Percentiles rank a stretch among this genome's conserved stretches.
Evolutionary conservation across 2,329 filamentous ascomycete genomes (phyloP).

Genomic region (Penicillium sp.): DNA sequence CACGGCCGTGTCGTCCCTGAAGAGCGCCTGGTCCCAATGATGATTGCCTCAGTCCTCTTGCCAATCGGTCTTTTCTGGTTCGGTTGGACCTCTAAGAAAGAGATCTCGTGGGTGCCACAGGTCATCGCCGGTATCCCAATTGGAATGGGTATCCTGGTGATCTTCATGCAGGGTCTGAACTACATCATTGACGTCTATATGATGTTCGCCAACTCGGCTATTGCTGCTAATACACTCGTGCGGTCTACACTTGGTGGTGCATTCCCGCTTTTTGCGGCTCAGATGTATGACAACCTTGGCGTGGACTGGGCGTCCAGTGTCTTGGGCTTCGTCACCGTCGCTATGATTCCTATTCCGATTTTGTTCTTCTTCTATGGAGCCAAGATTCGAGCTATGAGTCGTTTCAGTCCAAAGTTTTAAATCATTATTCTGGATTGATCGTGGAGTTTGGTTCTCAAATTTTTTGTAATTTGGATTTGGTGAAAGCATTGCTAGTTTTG

Average conservation of each 20-base stretch:
- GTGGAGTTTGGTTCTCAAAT: too few relatives aligned
- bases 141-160: constrained; percentile 45
- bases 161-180: constrained; percentile 45
- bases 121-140: constrained; percentile 46
- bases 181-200: constrained; percentile 46
- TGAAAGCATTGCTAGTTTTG: not conserved
- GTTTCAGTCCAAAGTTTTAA: constrained; percentile 26
- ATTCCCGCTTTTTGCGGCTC: constrained; percentile 35
- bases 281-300: constrained; percentile 41
- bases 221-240: constrained; percentile 40
- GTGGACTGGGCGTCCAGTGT: constrained; percentile 43
- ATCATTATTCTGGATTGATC: not conserved
- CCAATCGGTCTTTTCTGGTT: constrained; percentile 53
- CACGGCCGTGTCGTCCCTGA: constrained; percentile 40
- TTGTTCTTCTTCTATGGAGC: constrained; percentile 51
- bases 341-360: constrained; percentile 49
- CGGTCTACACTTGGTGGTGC: constrained; percentile 36
- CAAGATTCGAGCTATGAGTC: constrained; percentile 38
- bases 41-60: constrained; percentile 44
- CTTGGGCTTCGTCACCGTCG: constrained; percentile 39
- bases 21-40: constrained; percentile 49
- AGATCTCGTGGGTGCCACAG: constrained; percentile 48
- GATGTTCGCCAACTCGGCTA: constrained; percentile 41
- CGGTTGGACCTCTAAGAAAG: constrained; percentile 47
- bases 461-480: too few relatives aligned